Conservation (phyloP, 2,329 filamentous ascomycete genomes). For the Fusarium torulosum region DNA sequence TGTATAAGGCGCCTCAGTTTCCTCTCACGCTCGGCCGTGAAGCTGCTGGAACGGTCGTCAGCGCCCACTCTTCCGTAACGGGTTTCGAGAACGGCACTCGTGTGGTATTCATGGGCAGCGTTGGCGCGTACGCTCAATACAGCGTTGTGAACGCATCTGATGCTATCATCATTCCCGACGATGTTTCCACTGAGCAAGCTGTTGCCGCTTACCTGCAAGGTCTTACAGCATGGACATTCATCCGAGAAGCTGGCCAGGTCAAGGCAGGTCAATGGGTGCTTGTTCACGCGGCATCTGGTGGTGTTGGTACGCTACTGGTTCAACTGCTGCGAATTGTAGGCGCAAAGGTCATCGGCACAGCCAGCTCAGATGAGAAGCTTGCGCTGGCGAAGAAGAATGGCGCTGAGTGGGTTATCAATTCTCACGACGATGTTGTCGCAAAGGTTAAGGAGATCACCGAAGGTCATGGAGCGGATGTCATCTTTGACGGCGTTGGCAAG, state of each 20-base stretch:
- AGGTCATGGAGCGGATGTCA: constrained; percentile 78
- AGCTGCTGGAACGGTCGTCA: constrained; percentile 77
- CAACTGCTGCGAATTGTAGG: constrained; percentile 80
- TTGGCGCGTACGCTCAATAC: constrained; percentile 68
- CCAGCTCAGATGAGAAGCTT: constrained; percentile 78
- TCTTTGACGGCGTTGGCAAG: constrained; percentile 90
- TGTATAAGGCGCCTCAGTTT: constrained; percentile 76
- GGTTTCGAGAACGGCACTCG: constrained; percentile 75
- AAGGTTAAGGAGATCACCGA: constrained; percentile 77
- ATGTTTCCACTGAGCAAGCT: constrained; percentile 70
- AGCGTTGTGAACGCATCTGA: constrained; percentile 65
- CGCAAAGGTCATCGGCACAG: constrained; percentile 83
- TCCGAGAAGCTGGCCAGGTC: constrained; percentile 81
- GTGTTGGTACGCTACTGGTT: constrained; percentile 79
- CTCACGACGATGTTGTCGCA: constrained; percentile 68
- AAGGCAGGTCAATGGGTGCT: constrained; percentile 84
- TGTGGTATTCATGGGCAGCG: constrained; percentile 74
- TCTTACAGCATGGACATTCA: constrained; percentile 83
- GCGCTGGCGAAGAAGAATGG: constrained; percentile 77
- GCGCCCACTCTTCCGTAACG: constrained; percentile 65
- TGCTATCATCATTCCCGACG: constrained; percentile 73
- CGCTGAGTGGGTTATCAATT: constrained; percentile 79
- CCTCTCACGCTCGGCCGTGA: constrained; percentile 86
- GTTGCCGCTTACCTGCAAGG: constrained; percentile 83
- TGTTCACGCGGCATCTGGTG: constrained; percentile 87